Conservation (phyloP, 2,329 filamentous ascomycete genomes). For the Cercospora zeae-maydis region DNA sequence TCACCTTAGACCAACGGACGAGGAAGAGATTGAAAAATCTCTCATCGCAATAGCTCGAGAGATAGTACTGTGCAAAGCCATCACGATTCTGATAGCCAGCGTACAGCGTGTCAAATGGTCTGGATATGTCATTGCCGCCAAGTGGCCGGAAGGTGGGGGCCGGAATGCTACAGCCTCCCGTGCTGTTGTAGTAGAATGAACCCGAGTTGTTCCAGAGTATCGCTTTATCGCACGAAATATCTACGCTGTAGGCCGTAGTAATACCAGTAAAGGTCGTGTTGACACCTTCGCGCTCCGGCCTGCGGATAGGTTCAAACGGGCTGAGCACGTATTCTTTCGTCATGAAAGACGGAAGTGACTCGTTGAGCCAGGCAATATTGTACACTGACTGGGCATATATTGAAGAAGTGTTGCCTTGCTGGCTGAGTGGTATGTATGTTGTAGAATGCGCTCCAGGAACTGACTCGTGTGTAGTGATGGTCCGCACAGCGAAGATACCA, state of each 20-base stretch:
- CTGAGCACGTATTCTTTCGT: slow-evolving; percentile 42
- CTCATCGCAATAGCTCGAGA: slow-evolving; percentile 35
- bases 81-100: slow-evolving; percentile 43
- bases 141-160: slow-evolving; percentile 35
- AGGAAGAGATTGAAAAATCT: slow-evolving; percentile 41
- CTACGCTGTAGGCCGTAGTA: slow-evolving; percentile 36
- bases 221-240: slow-evolving; percentile 36
- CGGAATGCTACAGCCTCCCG: slow-evolving; percentile 27
- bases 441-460: too few relatives aligned
- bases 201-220: slow-evolving; percentile 9
- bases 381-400: slow-evolving; percentile 47
- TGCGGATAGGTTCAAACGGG: slow-evolving; percentile 39
- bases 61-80: slow-evolving; percentile 35
- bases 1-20: slow-evolving; percentile 33
- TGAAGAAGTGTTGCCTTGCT: slow-evolving; percentile 37
- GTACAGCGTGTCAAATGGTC: slow-evolving; percentile 38
- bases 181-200: slow-evolving; percentile 26
- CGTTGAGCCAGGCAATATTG: slow-evolving; percentile 47
- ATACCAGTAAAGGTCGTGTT: slow-evolving; percentile 28
- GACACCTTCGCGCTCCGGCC: too few relatives aligned
- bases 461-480: not conserved
- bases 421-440: slow-evolving; percentile 27
- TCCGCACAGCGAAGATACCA: slow-evolving; percentile 48
- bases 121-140: slow-evolving; percentile 34
- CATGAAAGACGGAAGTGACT: slow-evolving; percentile 46